Base-by-base conservation (phyloP, 2,329 filamentous ascomycete species). In the Rutstroemia sp. region DNA sequence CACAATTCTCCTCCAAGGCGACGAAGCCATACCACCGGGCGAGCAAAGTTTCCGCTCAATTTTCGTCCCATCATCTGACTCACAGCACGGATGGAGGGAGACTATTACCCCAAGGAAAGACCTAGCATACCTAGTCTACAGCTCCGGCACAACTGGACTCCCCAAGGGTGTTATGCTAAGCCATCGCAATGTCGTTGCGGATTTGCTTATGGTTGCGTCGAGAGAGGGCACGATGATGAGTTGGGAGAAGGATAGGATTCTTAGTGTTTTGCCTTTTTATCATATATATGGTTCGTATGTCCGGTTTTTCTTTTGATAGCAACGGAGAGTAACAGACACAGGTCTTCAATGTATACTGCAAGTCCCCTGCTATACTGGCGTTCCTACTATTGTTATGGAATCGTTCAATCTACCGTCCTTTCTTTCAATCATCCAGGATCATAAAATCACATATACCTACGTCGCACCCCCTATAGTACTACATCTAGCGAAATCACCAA, bases 141-240 rank as follows among this genome's bases (percentile, higher is more conserved):
- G 83, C 60, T 86, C 80, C 10, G 86, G 89, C 2, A 95, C 90
- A 0, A 95, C 90, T 0, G 89, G 90, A 6, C 76, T 90, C 4
- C 88, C 89, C 5, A 95, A 95, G 69, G 90, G 89, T 10, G 89
- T 94, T 17, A 60, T 54, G 45, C 38, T 48, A 7, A 49, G 44
- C 5, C 94, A 95, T 70, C 95, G 92, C 72, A 88, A 83, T 61
- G 23, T 23, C 23, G 23, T 23, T 23, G 23, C 23, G 5, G 5
- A 23, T 23, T 5, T 23, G 23, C 3, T 23, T 23, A 23, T 23
- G 23, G 23, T 23, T 23, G 7, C 10, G 2, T 30, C 27, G 27
- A 30, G 27, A 10, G 27, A 30, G 27, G 27, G 27, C 2, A 30
- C 27, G 10, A 30, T 30, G 1, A 23, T 8, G 23, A 19, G 10